phyloP scores from a whole-genome alignment of 192 early-diverging fungal species.

The Coemansia sp. region DNA sequence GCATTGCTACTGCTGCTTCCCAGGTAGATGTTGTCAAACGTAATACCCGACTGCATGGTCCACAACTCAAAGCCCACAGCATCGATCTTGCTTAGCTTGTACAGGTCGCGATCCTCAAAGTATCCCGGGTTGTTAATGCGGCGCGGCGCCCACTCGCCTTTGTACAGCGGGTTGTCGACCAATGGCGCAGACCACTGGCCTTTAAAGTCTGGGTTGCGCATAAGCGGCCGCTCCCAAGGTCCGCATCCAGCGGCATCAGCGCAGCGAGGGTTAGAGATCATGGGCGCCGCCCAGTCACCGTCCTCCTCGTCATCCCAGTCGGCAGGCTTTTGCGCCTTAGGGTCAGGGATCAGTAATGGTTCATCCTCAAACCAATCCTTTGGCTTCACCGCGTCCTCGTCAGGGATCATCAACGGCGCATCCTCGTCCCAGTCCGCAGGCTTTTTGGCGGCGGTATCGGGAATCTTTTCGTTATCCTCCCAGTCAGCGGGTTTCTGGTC shows the following conservation, averaged over 20 bases:
- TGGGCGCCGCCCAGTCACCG: conserved; percentile 85
- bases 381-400: conserved; percentile 80
- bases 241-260: conserved; percentile 75
- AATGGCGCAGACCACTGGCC: conserved; percentile 86
- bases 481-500: conserved; percentile 89
- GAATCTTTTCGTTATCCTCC: conserved; percentile 85
- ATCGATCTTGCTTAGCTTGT: conserved; percentile 78
- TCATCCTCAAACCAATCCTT: conserved; percentile 90
- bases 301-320: conserved; percentile 95
- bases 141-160: conserved; percentile 85
- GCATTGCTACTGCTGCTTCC: conserved; percentile 70
- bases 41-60: conserved; percentile 88
- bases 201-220: conserved; percentile 86
- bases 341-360: conserved; percentile 72
- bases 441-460: conserved; percentile 77
- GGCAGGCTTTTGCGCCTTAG: conserved; percentile 79
- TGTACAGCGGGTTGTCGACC: conserved; percentile 93
- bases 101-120: conserved; percentile 79
- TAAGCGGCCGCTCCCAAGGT: conserved; percentile 78
- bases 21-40: conserved; percentile 93
- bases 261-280: conserved; percentile 83
- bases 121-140: conserved; percentile 86
- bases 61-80: conserved; percentile 92
- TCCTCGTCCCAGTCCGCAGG: conserved; percentile 89
- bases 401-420: conserved; percentile 76